A percentile compares a stretch with the other conserved stretches of the same genome.
Conservation (phyloP, 805 yeast genomes). For the Kodamaea leandrae region DNA sequence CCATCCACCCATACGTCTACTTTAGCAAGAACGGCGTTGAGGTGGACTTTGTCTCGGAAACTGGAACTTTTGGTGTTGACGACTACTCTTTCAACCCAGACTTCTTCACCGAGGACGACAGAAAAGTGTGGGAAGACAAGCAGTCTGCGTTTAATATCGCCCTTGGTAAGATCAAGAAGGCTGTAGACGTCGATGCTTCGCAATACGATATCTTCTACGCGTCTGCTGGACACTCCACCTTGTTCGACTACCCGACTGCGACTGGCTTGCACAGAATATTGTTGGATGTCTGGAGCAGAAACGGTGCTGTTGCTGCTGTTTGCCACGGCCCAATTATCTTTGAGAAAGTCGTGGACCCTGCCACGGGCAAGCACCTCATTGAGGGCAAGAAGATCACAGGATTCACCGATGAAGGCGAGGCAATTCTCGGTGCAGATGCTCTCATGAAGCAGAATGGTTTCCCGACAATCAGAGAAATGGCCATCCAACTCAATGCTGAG, state of each 20-base stretch:
- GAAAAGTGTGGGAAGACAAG: conserved; percentile 34
- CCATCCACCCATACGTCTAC: conserved; percentile 53
- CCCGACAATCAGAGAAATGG: conserved; percentile 4
- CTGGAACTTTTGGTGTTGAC: conserved; percentile 55
- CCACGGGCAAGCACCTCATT: conserved; percentile 44
- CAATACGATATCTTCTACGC: conserved; percentile 53
- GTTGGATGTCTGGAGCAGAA: conserved; percentile 43
- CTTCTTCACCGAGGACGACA: conserved; percentile 46
- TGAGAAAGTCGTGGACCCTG: conserved; percentile 42
- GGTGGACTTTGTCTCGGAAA: conserved; percentile 57
- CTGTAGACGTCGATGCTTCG: conserved; percentile 49
- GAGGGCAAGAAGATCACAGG: conserved; percentile 59
- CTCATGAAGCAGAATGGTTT: conserved; percentile 7
- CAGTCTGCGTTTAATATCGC: conserved; percentile 38
- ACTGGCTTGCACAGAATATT: conserved; percentile 45
- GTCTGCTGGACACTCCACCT: conserved; percentile 65
- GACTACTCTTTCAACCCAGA: conserved; percentile 47
- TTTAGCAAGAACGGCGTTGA: conserved; percentile 49
- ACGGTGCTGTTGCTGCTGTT: conserved; percentile 61
- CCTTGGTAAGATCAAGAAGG: conserved; percentile 43
- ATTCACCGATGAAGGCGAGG: conserved; percentile 57
- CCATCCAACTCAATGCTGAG: conserved; percentile 34
- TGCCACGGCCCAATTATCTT: conserved; percentile 69
- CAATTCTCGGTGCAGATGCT: conserved; percentile 6
- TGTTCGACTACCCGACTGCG: conserved; percentile 57